Conservation (phyloP, 1,139 yeast species). For the Oligophagozyma castellii region DNA sequence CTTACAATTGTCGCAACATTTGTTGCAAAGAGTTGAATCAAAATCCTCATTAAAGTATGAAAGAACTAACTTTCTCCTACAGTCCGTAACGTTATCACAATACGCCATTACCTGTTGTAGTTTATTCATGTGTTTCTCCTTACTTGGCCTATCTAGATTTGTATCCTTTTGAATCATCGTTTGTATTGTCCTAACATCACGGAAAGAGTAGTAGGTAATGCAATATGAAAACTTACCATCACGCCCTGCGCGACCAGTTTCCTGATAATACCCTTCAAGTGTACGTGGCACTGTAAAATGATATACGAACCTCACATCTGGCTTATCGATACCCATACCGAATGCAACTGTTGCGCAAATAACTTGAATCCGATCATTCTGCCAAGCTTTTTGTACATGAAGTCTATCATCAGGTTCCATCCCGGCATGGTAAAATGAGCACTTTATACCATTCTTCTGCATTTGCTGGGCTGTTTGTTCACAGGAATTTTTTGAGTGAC, state of each 20-base stretch:
- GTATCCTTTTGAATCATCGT: constrained; percentile 66
- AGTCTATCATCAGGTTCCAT: constrained; percentile 68
- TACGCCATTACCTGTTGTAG: constrained; percentile 77
- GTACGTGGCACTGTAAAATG: constrained; percentile 86
- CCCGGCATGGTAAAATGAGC: constrained; percentile 87
- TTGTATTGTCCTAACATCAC: constrained; percentile 64
- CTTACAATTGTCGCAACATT: constrained; percentile 78
- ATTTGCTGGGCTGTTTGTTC: constrained; percentile 65
- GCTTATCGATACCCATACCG: constrained; percentile 98
- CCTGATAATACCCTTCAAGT: constrained; percentile 92
- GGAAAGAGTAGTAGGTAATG: constrained; percentile 63
- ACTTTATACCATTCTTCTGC: constrained; percentile 43
- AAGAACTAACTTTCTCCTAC: constrained; percentile 77
- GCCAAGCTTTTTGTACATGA: constrained; percentile 70
- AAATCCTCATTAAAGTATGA: constrained; percentile 83
- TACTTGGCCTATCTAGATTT: constrained; percentile 48
- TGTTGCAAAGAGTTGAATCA: constrained; percentile 49
- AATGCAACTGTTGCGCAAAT: constrained; percentile 96
- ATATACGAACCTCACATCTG: constrained; percentile 84
- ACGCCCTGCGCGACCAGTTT: constrained; percentile 98
- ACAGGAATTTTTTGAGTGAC: constrained; percentile 81
- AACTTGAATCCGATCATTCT: constrained; percentile 49
- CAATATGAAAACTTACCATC: constrained; percentile 79
- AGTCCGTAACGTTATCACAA: constrained; percentile 83
- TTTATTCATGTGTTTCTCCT: constrained; percentile 66